Base-by-base conservation (phyloP, 2,329 filamentous ascomycete genomes). In the Gaeumannomyces sp. region DNA sequence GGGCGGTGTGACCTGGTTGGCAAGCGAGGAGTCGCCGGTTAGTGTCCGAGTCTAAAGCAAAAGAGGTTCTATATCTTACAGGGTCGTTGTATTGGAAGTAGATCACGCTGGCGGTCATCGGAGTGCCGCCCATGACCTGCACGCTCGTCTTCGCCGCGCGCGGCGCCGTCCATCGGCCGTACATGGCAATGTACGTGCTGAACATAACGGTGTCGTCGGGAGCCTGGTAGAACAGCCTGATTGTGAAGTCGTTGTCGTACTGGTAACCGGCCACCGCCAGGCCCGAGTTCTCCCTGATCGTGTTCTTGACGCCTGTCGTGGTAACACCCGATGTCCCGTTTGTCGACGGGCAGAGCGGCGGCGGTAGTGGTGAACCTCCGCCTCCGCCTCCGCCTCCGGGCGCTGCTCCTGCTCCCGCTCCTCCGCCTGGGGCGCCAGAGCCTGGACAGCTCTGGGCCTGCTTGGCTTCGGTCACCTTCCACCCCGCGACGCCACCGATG, bases 151-250 rank as follows among this genome's bases (percentile, higher is more conserved):
- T 14, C n/a, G n/a, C 19, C n/a, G n/a, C 14, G n/a, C 56, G 56
- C n/a, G 56, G 56, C 56, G 56, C n/a, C 11, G n/a, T 58, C 56
- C 56, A 58, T 4, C 27, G 61, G 25, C 58, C 28, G 31, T 53
- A 67, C 19, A 64, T 35, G 25, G 35, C 56, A 53, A 28, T 62
- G 38, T 67, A 68, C 29, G 63, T n/a, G n/a, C 28, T 53, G 59
- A 53, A 60, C 19, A 64, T 35, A 60, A 68, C n/a, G 27, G 38
- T n/a, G 27, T 50, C 25, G n/a, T 65, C 64, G 3, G 62, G 56
- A 16, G 64, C 65, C 19, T 65, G 65, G 19, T 67, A 65, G 35
- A 62, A 67, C 8, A 68, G 59, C 22, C 63, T 61, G 8, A 66
- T 57, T 13, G 45, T 62, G 25, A 64, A 58, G 28, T 68, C 66